Evolutionary conservation across 2,329 filamentous ascomycete genomes (phyloP).

Genomic region (Botryotinia calthae): DNA sequence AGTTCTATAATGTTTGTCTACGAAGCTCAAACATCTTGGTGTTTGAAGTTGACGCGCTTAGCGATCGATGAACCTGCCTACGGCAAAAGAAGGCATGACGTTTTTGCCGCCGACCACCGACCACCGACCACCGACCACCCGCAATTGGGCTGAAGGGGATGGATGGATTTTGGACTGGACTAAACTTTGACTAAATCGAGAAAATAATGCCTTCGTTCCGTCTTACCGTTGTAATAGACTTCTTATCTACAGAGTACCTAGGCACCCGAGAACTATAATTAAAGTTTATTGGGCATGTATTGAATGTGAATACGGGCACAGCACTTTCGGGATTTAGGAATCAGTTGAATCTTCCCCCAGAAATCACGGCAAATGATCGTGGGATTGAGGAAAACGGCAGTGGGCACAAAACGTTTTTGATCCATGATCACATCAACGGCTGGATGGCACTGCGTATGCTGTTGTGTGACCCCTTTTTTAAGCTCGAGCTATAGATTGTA

Average conservation of each 20-base stretch:
- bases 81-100: not conserved
- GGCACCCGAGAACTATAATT: not conserved
- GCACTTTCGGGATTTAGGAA: not conserved
- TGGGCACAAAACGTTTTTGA: too few relatives aligned
- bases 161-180: not conserved
- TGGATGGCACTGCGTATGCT: not conserved
- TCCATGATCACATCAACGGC: not conserved
- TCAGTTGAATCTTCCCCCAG: not conserved
- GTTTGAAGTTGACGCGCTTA: constrained; percentile 15
- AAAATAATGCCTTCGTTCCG: not conserved
- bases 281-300: not conserved
- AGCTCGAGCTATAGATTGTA: not conserved
- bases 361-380: not conserved
- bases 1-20: constrained; percentile 2
- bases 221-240: not conserved
- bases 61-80: not conserved
- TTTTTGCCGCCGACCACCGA: constrained; percentile 12
- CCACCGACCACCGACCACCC: constrained; percentile 4
- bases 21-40: constrained; percentile 12
- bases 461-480: not conserved
- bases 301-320: not conserved
- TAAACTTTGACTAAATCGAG: not conserved
- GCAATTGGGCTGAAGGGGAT: not conserved
- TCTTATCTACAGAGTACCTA: not conserved
- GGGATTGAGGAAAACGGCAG: not conserved